phyloP scores from a whole-genome alignment of 2,329 filamentous ascomycete genomes.

The Botrytis porri region DNA sequence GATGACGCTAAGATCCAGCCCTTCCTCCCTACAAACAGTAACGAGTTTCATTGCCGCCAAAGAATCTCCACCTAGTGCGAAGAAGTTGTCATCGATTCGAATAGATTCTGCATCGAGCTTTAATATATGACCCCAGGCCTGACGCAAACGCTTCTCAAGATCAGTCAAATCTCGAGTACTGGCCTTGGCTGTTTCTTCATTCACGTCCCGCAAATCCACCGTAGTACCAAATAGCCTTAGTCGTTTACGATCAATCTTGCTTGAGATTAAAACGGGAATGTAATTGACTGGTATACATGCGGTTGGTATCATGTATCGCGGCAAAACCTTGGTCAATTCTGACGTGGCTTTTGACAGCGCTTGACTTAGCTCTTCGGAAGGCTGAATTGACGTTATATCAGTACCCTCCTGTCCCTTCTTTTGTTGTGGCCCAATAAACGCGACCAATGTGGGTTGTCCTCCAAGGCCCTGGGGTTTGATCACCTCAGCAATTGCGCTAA shows the following conservation, averaged over 20 bases:
- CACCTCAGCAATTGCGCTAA: slow-evolving; percentile 38
- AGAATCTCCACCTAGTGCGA: slow-evolving; percentile 40
- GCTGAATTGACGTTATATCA: slow-evolving; percentile 14
- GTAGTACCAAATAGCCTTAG: slow-evolving; percentile 30
- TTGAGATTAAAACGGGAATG: slow-evolving; percentile 37
- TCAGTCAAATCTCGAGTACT: neutral
- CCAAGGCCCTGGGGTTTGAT: slow-evolving; percentile 34
- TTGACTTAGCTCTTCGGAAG: neutral
- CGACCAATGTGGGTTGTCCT: slow-evolving; percentile 33
- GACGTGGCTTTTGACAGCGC: slow-evolving; percentile 18
- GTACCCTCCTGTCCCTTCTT: neutral
- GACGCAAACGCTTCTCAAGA: slow-evolving; percentile 22
- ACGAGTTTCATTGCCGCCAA: slow-evolving; percentile 46
- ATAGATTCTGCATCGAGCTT: slow-evolving; percentile 25
- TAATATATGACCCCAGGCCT: slow-evolving; percentile 25
- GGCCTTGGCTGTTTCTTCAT: neutral
- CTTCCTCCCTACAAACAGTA: slow-evolving; percentile 36
- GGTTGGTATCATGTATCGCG: slow-evolving; percentile 39
- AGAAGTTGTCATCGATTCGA: slow-evolving; percentile 40
- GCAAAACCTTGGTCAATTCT: slow-evolving; percentile 37
- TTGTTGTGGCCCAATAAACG: slow-evolving; percentile 7
- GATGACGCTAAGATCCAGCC: slow-evolving; percentile 42
- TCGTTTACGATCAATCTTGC: slow-evolving; percentile 41
- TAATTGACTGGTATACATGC: slow-evolving; percentile 36
- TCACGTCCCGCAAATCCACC: neutral